These are phyloP conservation scores for Clathrospora elynae DNA, from an alignment of 2,329 filamentous ascomycete species.

Conservation along the genomic window DNA sequence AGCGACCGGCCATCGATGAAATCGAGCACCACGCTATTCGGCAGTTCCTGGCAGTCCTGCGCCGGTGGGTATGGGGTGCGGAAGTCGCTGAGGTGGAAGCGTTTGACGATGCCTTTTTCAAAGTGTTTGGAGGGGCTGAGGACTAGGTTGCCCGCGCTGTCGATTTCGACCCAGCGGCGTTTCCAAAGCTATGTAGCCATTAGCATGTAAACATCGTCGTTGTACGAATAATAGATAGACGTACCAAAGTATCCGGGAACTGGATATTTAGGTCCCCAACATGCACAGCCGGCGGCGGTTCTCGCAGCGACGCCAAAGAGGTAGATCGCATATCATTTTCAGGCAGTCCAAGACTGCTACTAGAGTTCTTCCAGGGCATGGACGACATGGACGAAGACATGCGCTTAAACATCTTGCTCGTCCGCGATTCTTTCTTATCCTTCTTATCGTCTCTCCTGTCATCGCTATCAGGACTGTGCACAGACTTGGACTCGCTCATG, in stretches of 20 bases:
- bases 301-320: constrained; percentile 40
- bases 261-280: constrained; percentile 95
- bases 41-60: constrained; percentile 88
- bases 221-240: constrained; percentile 17
- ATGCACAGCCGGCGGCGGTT: constrained; percentile 64
- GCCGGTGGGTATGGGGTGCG: constrained; percentile 79
- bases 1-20: constrained; percentile 66
- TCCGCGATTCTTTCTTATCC: constrained; percentile 61
- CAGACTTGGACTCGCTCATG: constrained; percentile 44
- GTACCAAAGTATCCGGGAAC: constrained; percentile 84
- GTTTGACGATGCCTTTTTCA: constrained; percentile 69
- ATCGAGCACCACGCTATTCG: constrained; percentile 76
- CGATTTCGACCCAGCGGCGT: constrained; percentile 83
- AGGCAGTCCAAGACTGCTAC: constrained; percentile 45
- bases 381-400: constrained; percentile 66
- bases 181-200: constrained; percentile 73
- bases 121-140: constrained; percentile 72
- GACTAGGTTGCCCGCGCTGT: constrained; percentile 81
- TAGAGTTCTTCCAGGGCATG: constrained; percentile 57
- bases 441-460: constrained; percentile 51
- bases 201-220: constrained; percentile 7
- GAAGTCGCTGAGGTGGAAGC: constrained; percentile 87
- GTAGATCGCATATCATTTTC: constrained; percentile 45
- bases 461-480: constrained; percentile 43
- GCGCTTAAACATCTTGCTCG: constrained; percentile 67